Percentiles rank a stretch among this genome's conserved stretches.
Evolutionary conservation across 257 asterid species (phyloP).

Genomic region (Fraxinus anomala): DNA sequence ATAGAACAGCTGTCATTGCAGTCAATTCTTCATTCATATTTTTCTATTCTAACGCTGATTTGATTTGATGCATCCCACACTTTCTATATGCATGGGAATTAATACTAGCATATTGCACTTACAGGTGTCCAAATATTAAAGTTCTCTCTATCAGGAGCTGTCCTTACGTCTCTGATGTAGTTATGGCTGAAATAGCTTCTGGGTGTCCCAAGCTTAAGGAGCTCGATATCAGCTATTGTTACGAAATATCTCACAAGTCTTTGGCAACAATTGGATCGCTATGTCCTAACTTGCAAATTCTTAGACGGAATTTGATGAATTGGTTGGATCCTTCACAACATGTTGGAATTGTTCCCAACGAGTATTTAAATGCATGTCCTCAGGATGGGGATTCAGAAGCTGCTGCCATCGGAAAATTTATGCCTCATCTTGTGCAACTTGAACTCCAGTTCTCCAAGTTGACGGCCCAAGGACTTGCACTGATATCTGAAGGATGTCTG

Average conservation of each 20-base stretch:
- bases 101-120: background rate
- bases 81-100: too few species aligned
- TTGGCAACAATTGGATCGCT: conserved; percentile 53
- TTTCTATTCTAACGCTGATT: too few species aligned
- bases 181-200: conserved; percentile 43
- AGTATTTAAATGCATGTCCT: conserved; percentile 68
- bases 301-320: conserved; percentile 68
- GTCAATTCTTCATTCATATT: too few species aligned
- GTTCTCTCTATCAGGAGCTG: too few species aligned
- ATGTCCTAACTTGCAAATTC: conserved; percentile 49
- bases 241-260: conserved; percentile 40
- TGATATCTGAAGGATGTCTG: conserved; percentile 64
- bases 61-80: too few species aligned
- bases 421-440: conserved; percentile 65
- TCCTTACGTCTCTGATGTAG: too few species aligned
- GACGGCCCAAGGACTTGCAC: conserved; percentile 68
- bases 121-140: conserved; percentile 79
- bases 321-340: conserved; percentile 78
- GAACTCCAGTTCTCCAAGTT: conserved; percentile 69
- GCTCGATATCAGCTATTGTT: conserved; percentile 71
- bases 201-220: conserved; percentile 69
- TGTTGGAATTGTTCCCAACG: conserved; percentile 55
- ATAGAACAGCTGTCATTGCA: too few species aligned
- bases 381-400: conserved; percentile 88
- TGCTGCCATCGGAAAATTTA: conserved; percentile 67